Evolutionary conservation across 495 filamentous ascomycete genomes (phyloP), one percentile per base, ranked within the genome.

Genomic region (Hyaloscypha finlandica): DNA sequence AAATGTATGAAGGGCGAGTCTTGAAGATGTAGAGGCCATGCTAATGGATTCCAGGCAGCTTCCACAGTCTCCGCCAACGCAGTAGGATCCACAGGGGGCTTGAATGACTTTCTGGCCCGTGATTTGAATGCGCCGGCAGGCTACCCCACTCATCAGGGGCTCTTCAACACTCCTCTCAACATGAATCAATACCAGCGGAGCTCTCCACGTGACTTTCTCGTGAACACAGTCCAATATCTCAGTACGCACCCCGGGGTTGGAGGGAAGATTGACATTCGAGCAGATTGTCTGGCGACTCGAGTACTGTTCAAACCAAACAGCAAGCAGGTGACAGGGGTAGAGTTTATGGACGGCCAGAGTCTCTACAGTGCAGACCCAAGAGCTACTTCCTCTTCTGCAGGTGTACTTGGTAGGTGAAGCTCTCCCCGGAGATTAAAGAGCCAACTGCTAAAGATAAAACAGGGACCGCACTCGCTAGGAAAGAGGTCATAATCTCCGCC

Each of bases 401-500:
- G 42, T 14, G 42, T 19, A 48, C 42, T 19, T 19, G 42, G 42
- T 48, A 48, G 4, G 9, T 48, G 35, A 37, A 12, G 3, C 35
- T 19, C 16, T 19, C 16, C 42, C 11, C 9, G 3, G 16, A 19
- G 8, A 16, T 4, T 48, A 6, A 48, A 48, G 1, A 48, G 42
- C 42, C 16, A 48, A 37, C 12, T 37, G 35, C 16, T 19, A 19
- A 37, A 6, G 12, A 12, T 37, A 37, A 4, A 12, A 16, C 16
- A 48, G 42, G 42, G 2, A 48, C 42, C 4, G 42, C 42, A 48
- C 16, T 16, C 11, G 6, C 42, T 3, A 12, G 16, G 8, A 48
- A 48, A 19, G 88, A 91, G 72, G 85, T 92, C 55, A 88, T 92
- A 65, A 59, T 92, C 8, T 75, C 87, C 14, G 88, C 79, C 9